Evolutionary conservation across 257 asterid genomes (phyloP).

Genomic region (Prunella vulgaris): DNA sequence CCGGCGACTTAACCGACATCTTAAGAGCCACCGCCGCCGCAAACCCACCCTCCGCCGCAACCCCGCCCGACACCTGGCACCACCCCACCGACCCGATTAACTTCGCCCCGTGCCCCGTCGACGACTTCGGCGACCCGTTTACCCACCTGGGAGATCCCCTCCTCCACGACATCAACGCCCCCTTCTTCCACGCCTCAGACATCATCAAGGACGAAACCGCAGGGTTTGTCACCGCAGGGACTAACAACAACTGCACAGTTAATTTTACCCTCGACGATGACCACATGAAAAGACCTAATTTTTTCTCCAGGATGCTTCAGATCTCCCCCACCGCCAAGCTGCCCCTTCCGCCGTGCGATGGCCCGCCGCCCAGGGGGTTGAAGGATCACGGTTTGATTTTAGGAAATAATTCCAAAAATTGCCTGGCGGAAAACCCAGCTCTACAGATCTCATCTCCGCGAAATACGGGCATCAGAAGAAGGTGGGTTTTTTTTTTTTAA

Average conservation of each 20-base stretch:
- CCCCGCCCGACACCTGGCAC: slow-evolving; percentile 40
- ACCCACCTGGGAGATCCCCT: slow-evolving; percentile 66
- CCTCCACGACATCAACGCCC: slow-evolving; percentile 31
- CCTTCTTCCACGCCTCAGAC: slow-evolving; percentile 25
- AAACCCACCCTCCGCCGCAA: slow-evolving; percentile 3
- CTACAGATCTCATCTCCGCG: slow-evolving; percentile 94
- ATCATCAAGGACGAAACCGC: slow-evolving; percentile 10
- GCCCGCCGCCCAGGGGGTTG: slow-evolving; percentile 7
- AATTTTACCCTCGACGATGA: slow-evolving; percentile 2
- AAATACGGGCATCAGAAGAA: slow-evolving; percentile 88
- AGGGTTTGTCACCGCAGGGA: not conserved
- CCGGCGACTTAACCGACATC: slow-evolving; percentile 87
- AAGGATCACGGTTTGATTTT: slow-evolving; percentile 22
- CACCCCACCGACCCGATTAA: slow-evolving; percentile 27
- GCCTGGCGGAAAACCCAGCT: slow-evolving; percentile 39
- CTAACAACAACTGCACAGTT: not conserved
- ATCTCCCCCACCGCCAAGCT: slow-evolving; percentile 51
- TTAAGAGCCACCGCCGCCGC: slow-evolving; percentile 41
- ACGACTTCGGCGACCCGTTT: slow-evolving; percentile 82
- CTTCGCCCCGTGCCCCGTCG: slow-evolving; percentile 29
- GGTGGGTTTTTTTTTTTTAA: slow-evolving; percentile 35
- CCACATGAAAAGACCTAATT: slow-evolving; percentile 40
- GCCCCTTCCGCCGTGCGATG: slow-evolving; percentile 22
- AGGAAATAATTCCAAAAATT: slow-evolving; percentile 38
- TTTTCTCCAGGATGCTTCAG: slow-evolving; percentile 75